Conservation (phyloP, 1,284 basidiomycete species). For the Ceratobasidium papillatum region DNA sequence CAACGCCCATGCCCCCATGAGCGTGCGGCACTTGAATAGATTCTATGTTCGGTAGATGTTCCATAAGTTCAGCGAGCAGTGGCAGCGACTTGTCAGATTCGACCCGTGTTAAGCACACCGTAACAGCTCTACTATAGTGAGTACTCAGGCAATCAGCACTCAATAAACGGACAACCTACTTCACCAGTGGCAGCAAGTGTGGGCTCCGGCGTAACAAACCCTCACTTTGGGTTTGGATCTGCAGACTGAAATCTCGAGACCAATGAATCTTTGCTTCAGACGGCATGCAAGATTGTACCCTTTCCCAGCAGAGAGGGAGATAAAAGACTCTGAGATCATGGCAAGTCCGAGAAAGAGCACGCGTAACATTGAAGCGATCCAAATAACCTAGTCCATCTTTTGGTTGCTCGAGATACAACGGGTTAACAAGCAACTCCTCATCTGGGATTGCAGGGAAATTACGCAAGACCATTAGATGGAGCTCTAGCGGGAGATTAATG, state of each 20-base stretch:
- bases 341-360: conserved; percentile 8
- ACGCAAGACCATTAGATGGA: neutral
- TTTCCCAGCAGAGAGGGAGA: conserved; percentile 7
- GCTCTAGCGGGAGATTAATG: neutral
- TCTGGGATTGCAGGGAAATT: neutral
- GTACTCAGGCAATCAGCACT: neutral
- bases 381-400: neutral
- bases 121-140: neutral
- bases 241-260: neutral
- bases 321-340: neutral
- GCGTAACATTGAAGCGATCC: neutral
- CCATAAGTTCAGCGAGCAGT: neutral
- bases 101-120: neutral
- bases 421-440: neutral
- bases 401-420: neutral
- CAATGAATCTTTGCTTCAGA: neutral
- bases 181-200: neutral
- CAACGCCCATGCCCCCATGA: neutral
- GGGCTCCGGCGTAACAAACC: neutral
- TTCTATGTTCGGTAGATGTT: conserved; percentile 3
- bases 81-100: neutral
- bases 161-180: neutral
- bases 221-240: neutral
- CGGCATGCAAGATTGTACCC: neutral
- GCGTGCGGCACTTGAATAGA: neutral